Base-by-base conservation (phyloP, 306 rosid species). In the Spatholobus suberectus region DNA sequence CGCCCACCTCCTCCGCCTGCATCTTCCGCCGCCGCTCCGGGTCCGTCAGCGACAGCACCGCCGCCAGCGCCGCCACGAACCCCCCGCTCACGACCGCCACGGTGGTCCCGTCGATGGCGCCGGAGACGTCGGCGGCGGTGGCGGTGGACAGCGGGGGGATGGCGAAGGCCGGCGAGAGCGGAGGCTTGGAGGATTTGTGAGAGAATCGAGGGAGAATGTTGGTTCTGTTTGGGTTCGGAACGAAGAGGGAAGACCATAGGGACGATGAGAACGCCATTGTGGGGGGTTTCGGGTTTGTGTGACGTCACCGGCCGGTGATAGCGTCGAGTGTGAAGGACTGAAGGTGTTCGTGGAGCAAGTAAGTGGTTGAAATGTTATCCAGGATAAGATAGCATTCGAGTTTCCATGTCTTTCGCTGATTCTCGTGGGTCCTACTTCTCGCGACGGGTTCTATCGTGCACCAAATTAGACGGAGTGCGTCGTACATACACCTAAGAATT, bases 1-100 rank as follows among this genome's bases (percentile, higher is more conserved):
- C 99, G n/a, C 99, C 99, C 0, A 96, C 97, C 77, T 86, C 99
- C 81, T 87, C 96, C 20, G 99, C 98, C 89, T 96, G 99, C 20
- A 81, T 40, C 35, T 73, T 84, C 47, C 98, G 88, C 12, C 99
- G 92, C 66, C 85, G 79, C 83, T 96, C 95, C 1, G 99, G 99
- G 90, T 96, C 98, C 0, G 96, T 26, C 8, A 96, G 80, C 4
- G 98, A 96, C 8, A 96, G 73, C 0, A 85, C 88, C 2, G 98
- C 94, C 6, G 98, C 93, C 1, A 91, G 62, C 0, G 96, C 94
- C 1, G 99, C 98, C 0, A 92, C 89, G 0, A 94, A 92, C 5
- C 98, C 88, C 1, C 98, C 96, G 3, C 94, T 89, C 17, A 96
- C 74, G 0, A 88, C 96, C 14, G 99, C 97, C 24, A 94, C 52